Base-by-base conservation (phyloP, 176 grass and related monocot species). In the Cocos nucifera region DNA sequence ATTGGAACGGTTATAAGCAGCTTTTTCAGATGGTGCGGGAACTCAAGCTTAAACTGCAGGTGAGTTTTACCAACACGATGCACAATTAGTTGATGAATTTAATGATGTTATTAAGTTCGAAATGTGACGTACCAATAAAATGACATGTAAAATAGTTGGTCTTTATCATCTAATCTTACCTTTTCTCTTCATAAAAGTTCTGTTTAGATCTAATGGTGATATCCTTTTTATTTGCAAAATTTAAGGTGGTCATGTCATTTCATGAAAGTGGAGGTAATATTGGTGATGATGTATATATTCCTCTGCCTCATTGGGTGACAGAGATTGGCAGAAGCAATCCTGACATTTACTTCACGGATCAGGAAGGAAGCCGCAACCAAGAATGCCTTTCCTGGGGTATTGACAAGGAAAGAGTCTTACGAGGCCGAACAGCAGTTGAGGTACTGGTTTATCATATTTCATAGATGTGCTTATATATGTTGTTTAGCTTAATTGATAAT, bases 331-430 rank as follows among this genome's bases (percentile, higher is more conserved):
- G 61, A 65, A 83, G 69, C 77, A 96, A 85, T 59, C 83, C 86
- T 0, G 87, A 96, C 9, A 96, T 96, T 57, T 96, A 90, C 78
- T 96, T 96, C 54, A 96, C 87, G 6, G 83, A 87, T 74, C 85
- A 69, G 58, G 65, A 75, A 28, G 92, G 87, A 8, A 85, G 83
- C 21, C 76, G 58, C 22, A 90, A 80, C 14, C 69, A 75, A 0
- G 92, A 96, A 69, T 96, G 87, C 57, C 84, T 96, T 26, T 90
- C 87, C 20, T 96, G 87, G 87, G 92, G 92, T 9, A 72, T 96
- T 50, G 86, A 96, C 25, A 96, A 90, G 60, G 80, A 90, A 73
- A 80, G 92, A 61, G 83, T 96, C 56, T 72, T 96, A 5, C 74
- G 73, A 29, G 86, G 86, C 29, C 69, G 92, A 64, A 90, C 92